These are phyloP conservation scores for Pythium utonaiense DNA, from an alignment of 352 stramenopile genomes.

Conservation along the genomic window DNA sequence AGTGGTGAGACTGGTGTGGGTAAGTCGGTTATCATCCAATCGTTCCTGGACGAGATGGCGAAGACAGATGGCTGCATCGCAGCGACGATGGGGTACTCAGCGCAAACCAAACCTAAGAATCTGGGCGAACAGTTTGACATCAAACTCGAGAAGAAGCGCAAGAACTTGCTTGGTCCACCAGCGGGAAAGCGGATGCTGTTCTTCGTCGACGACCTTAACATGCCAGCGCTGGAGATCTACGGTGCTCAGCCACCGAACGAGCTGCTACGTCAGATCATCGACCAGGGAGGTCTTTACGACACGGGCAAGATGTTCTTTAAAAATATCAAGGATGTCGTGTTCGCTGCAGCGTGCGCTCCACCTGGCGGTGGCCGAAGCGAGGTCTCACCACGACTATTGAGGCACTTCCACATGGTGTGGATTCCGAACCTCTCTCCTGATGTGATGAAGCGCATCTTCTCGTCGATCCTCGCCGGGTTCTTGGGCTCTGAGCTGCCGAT, in stretches of 20 bases:
- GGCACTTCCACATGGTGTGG: slow-evolving; percentile 92
- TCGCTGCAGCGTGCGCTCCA: slow-evolving; percentile 81
- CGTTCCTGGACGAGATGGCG: slow-evolving; percentile 87
- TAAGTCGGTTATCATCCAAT: slow-evolving; percentile 92
- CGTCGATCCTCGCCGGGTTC: slow-evolving; percentile 88
- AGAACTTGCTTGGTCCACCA: slow-evolving; percentile 73
- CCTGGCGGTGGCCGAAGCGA: slow-evolving; percentile 85
- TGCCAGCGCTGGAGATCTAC: slow-evolving; percentile 91
- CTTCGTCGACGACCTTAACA: slow-evolving; percentile 93
- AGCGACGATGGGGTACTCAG: slow-evolving; percentile 88
- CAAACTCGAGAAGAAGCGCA: slow-evolving; percentile 82
- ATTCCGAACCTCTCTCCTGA: slow-evolving; percentile 80
- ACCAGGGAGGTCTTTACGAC: slow-evolving; percentile 90
- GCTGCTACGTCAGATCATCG: slow-evolving; percentile 88
- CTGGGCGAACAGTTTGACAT: slow-evolving; percentile 82
- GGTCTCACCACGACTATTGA: slow-evolving; percentile 79
- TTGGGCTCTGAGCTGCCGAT: slow-evolving; percentile 61
- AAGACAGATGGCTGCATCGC: slow-evolving; percentile 80
- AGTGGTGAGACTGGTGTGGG: slow-evolving; percentile 91
- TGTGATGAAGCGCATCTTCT: slow-evolving; percentile 89
- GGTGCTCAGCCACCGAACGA: slow-evolving; percentile 91
- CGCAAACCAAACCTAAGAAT: slow-evolving; percentile 85
- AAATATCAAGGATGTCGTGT: slow-evolving; percentile 82
- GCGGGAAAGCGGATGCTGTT: slow-evolving; percentile 82
- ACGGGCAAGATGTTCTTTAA: slow-evolving; percentile 94